Evolutionary conservation across 306 rosid genomes (phyloP), one percentile per base, ranked within the genome.

Genomic region (Medicago arabica): DNA sequence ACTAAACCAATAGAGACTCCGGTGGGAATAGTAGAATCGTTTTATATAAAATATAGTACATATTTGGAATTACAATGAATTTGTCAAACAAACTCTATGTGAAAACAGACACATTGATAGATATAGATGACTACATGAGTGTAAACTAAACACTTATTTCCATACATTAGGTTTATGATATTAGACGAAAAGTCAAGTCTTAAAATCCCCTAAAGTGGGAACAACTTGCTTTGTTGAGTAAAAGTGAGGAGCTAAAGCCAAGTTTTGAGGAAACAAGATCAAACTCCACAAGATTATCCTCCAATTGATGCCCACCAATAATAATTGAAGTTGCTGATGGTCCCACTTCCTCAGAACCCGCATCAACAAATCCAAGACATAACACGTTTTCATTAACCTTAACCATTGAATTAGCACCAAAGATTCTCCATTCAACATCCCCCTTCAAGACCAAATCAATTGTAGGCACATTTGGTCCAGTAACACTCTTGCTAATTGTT

Each of bases 321-420:
- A 84, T 43, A 25, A 82, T 73, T 0, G 86, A 78, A 51, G 82
- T 58, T 28, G 46, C 54, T 16, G 40, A 3, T 3, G 72, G 72
- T 49, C 76, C 59, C 1, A 18, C 23, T 6, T 67, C 38, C 11
- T 75, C 61, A 28, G 23, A 25, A 31, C 80, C 78, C 0, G 57
- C 77, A 53, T 83, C 80, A 58, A 86, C 82, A 81, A 86, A 81
- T 58, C 73, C 87, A 60, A 86, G 80, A 2, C 89, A 86, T 15
- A 50, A 0, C 14, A 75, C 82, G 17, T 72, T 66, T 9, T 78
- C 36, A 47, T 5, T 13, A 46, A 75, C 76, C 36, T 44, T 63
- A 3, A 84, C 90, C 86, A 83, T 78, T 28, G 84, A 86, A 75
- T 86, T 83, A 0, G 50, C 72, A 19, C 87, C 89, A 44, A 34